phyloP scores from a whole-genome alignment of 345 rosid species.

The Rhodamnia argentea region DNA sequence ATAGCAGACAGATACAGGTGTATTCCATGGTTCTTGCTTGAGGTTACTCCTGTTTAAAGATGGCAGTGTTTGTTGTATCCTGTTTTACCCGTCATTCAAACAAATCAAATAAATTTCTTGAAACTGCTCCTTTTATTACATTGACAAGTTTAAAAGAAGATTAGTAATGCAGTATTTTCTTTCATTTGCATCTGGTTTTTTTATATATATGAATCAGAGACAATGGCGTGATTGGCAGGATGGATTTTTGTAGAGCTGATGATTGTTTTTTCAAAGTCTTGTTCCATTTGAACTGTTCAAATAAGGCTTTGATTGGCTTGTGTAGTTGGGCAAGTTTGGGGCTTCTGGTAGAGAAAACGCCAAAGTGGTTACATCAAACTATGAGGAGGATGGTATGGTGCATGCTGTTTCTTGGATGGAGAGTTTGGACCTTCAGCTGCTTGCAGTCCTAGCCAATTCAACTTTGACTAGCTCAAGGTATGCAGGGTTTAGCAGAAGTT shows the following conservation, averaged over 20 bases:
- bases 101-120: background rate
- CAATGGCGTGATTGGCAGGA: background rate
- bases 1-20: background rate
- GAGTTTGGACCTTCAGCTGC: constrained; percentile 29
- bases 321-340: background rate
- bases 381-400: constrained; percentile 15
- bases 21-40: background rate
- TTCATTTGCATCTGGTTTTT: background rate
- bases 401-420: constrained; percentile 36
- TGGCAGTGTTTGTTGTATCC: background rate
- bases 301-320: background rate
- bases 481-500: background rate
- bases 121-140: background rate
- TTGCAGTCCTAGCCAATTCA: constrained; percentile 34
- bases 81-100: background rate
- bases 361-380: background rate
- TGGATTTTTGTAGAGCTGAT: background rate
- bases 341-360: background rate
- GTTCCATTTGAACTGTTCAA: background rate
- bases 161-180: background rate
- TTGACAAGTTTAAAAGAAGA: background rate
- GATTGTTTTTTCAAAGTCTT: background rate
- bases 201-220: background rate
- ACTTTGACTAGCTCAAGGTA: constrained; percentile 34
- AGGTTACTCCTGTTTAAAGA: background rate